Evolutionary conservation across 192 early-diverging fungal species (phyloP).

Genomic region (Backusella luteola): DNA sequence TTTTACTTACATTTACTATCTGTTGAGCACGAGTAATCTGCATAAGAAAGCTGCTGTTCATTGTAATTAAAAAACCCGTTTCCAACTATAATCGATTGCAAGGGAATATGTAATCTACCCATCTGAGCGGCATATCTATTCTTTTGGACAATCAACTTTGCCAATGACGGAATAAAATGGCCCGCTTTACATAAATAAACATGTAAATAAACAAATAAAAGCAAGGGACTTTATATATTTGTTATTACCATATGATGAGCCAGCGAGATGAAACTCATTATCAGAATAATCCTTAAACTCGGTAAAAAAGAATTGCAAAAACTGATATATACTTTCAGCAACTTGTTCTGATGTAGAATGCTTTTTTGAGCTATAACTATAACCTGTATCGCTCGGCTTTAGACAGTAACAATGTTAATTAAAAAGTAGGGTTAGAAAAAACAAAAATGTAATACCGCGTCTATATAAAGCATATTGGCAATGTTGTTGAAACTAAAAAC

Average conservation of each 20-base stretch:
- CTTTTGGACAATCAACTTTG: slow-evolving; percentile 69
- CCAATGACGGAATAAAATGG: slow-evolving; percentile 94
- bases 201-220: not conserved
- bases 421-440: not conserved
- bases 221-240: not conserved
- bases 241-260: slow-evolving; percentile 57
- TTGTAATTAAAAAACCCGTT: slow-evolving; percentile 91
- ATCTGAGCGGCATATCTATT: slow-evolving; percentile 56
- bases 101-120: slow-evolving; percentile 54
- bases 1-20: slow-evolving; percentile 5
- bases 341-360: slow-evolving; percentile 65
- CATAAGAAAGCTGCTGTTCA: slow-evolving; percentile 87
- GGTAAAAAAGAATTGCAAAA: slow-evolving; percentile 89
- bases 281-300: slow-evolving; percentile 79
- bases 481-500: slow-evolving; percentile 9
- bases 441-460: not conserved
- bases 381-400: slow-evolving; percentile 87
- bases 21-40: slow-evolving; percentile 69
- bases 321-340: slow-evolving; percentile 86
- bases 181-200: slow-evolving; percentile 41
- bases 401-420: not conserved
- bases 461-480: slow-evolving; percentile 9
- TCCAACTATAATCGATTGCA: slow-evolving; percentile 81
- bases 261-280: slow-evolving; percentile 84
- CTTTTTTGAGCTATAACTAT: slow-evolving; percentile 74